phyloP scores from a whole-genome alignment of 495 filamentous ascomycete genomes.

The Collariella sp. region DNA sequence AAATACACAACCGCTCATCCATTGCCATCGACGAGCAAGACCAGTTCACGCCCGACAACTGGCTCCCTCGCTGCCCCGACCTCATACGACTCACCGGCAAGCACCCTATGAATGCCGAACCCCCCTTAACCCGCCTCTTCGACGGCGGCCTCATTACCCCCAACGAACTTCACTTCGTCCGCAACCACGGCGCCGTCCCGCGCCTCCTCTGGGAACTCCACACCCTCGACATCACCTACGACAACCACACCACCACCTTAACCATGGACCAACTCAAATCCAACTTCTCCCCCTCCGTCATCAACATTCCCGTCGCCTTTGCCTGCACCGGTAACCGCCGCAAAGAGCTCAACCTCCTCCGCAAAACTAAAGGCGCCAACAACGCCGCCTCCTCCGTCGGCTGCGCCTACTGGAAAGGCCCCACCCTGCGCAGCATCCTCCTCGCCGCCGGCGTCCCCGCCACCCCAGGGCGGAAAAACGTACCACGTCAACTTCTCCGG shows the following conservation, averaged over 20 bases:
- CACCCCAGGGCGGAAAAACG: no score
- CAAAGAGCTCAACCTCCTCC: slow-evolving; percentile 15
- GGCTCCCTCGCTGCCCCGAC: slow-evolving; percentile 9
- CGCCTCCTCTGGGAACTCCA: slow-evolving; percentile 16
- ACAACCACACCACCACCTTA: slow-evolving; percentile 1
- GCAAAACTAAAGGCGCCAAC: slow-evolving; percentile 15
- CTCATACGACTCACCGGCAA: slow-evolving; percentile 11
- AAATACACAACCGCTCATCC: slow-evolving; percentile 14
- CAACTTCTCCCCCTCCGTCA: slow-evolving; percentile 1
- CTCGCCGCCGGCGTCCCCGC: slow-evolving; percentile 3
- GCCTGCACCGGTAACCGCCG: slow-evolving; percentile 15
- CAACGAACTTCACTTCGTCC: slow-evolving; percentile 12
- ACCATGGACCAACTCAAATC: slow-evolving; percentile 12
- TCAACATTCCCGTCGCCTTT: slow-evolving; percentile 17
- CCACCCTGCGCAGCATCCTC: slow-evolving; percentile 5
- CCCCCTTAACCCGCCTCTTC: neutral
- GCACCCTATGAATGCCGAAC: slow-evolving; percentile 15
- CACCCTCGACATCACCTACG: slow-evolving; percentile 8
- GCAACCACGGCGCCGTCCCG: slow-evolving; percentile 15
- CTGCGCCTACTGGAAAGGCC: slow-evolving; percentile 15
- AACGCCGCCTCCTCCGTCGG: slow-evolving; percentile 12
- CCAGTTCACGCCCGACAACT: slow-evolving; percentile 18
- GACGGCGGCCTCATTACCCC: slow-evolving; percentile 13
- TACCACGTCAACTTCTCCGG: slow-evolving; percentile 12
- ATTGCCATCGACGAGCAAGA: slow-evolving; percentile 18